Conservation (phyloP, 495 filamentous ascomycete species). For the Aeminium ludgeri region DNA sequence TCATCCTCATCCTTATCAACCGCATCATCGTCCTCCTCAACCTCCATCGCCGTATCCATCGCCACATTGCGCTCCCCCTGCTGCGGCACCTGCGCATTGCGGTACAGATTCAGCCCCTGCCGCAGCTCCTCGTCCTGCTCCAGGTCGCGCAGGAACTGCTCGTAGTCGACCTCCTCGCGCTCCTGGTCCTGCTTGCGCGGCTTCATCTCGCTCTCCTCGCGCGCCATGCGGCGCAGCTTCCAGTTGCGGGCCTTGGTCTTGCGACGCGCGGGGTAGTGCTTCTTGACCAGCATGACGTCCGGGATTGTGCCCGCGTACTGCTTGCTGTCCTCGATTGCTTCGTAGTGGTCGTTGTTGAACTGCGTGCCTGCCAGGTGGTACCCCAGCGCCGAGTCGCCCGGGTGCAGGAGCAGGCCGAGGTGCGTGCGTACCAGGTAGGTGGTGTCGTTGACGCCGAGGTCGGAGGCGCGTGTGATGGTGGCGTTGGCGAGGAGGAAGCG, state of each 20-base stretch:
- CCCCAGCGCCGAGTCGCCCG: slow-evolving; percentile 82
- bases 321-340: slow-evolving; percentile 55
- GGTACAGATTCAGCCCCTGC: slow-evolving; percentile 70
- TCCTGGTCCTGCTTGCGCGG: slow-evolving; percentile 68
- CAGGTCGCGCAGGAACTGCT: slow-evolving; percentile 91
- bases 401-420: slow-evolving; percentile 68
- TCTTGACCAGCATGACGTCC: slow-evolving; percentile 91
- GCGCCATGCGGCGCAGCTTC: slow-evolving; percentile 84
- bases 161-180: slow-evolving; percentile 75
- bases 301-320: slow-evolving; percentile 61
- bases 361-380: slow-evolving; percentile 78
- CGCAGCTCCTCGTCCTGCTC: slow-evolving; percentile 88
- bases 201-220: slow-evolving; percentile 67
- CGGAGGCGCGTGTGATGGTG: slow-evolving; percentile 70
- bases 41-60: slow-evolving; percentile 46
- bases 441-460: slow-evolving; percentile 72
- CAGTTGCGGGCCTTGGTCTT: slow-evolving; percentile 70
- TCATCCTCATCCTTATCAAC: slow-evolving; percentile 47
- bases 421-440: slow-evolving; percentile 83
- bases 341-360: slow-evolving; percentile 75
- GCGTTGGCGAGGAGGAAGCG: slow-evolving; percentile 72
- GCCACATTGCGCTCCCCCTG: slow-evolving; percentile 24
- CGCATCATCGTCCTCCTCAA: slow-evolving; percentile 17
- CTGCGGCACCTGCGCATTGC: slow-evolving; percentile 31
- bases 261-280: slow-evolving; percentile 73